A percentile compares a stretch with the other conserved stretches of the same genome.
Conservation (phyloP, 352 stramenopile species). For the Phytophthora lateralis region DNA sequence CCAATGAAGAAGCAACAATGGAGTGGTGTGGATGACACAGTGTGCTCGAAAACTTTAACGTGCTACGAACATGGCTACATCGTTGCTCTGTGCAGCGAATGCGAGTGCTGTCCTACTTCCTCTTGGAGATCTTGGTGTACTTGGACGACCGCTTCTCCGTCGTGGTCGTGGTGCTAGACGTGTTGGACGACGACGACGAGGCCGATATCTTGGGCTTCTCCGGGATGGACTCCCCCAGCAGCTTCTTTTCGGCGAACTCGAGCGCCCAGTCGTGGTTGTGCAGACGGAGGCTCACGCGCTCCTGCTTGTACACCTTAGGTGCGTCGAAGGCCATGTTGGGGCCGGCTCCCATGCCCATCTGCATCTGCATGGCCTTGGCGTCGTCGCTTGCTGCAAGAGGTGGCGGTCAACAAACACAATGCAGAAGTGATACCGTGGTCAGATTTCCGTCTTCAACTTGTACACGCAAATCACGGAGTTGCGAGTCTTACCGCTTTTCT, state of each 20-base stretch:
- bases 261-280: conserved; percentile 85
- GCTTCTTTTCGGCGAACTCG: conserved; percentile 83
- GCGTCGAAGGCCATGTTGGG: conserved; percentile 91
- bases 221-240: conserved; percentile 76
- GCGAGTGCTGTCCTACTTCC: conserved; percentile 41
- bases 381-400: conserved; percentile 77
- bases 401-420: background rate
- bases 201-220: conserved; percentile 40
- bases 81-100: background rate
- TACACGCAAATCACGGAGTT: background rate
- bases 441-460: conserved; percentile 2
- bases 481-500: conserved; percentile 70
- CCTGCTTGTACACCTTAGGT: conserved; percentile 90
- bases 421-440: background rate
- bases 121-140: conserved; percentile 82
- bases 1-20: background rate
- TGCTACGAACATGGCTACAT: conserved; percentile 5
- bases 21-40: background rate
- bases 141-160: conserved; percentile 66
- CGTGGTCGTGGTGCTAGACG: conserved; percentile 34
- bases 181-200: conserved; percentile 14
- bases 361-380: conserved; percentile 91
- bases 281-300: conserved; percentile 82
- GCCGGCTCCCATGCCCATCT: conserved; percentile 91
- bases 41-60: background rate